Conservation (phyloP, 768 basidiomycete species). For the Mycena leptocephala region DNA sequence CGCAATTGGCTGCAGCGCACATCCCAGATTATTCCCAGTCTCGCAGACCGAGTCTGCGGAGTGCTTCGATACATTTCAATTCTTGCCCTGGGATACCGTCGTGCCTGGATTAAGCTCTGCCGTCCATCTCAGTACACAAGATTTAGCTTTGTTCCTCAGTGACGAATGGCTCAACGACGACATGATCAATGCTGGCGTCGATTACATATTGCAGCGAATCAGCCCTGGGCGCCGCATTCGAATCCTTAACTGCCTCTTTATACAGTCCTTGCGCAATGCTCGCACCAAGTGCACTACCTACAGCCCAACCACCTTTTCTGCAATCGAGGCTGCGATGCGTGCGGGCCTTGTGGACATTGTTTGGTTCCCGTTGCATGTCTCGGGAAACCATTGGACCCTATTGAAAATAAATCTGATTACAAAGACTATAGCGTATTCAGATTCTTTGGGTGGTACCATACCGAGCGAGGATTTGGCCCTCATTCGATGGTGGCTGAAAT, state of each 20-base stretch:
- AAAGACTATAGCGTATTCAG: no score
- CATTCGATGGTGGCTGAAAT: no score
- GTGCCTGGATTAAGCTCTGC: neutral
- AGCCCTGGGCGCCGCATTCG: neutral
- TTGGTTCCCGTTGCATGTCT: no score
- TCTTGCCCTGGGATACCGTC: neutral
- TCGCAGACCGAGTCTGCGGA: neutral
- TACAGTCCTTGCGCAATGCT: neutral
- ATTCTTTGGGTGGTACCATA: no score
- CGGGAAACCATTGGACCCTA: no score
- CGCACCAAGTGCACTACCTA: neutral
- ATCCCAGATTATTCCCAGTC: no score
- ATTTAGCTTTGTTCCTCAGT: neutral
- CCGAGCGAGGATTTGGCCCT: no score
- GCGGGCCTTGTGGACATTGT: no score
- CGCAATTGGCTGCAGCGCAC: neutral
- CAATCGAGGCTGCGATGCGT: no score
- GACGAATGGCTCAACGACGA: neutral
- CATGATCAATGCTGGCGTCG: slow-evolving; percentile 3
- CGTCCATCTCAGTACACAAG: neutral
- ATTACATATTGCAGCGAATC: neutral
- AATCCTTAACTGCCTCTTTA: neutral
- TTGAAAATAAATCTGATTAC: no score
- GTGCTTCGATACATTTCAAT: neutral
- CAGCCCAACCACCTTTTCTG: neutral